Percentiles rank a stretch among this genome's conserved stretches.
Evolutionary conservation across 495 filamentous ascomycete species (phyloP).

Genomic region (Copromyces sp.): DNA sequence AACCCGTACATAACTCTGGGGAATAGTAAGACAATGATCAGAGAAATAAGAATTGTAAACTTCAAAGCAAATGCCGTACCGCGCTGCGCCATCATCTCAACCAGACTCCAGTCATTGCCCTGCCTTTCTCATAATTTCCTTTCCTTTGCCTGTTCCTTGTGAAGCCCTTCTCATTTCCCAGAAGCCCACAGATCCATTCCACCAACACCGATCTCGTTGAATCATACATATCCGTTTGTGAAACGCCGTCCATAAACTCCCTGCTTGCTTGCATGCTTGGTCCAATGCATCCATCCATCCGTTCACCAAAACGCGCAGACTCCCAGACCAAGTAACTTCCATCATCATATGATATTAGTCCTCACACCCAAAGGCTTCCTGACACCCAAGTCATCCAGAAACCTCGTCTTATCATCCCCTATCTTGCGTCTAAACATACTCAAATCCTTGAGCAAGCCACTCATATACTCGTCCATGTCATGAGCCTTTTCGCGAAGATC

Average conservation of each 20-base stretch:
- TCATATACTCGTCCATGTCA: conserved; percentile 59
- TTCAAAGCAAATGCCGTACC: neutral
- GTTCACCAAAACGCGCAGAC: neutral
- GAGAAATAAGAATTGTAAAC: neutral
- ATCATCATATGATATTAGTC: conserved; percentile 12
- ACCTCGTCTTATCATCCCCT: conserved; percentile 58
- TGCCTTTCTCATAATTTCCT: neutral
- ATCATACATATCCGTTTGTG: neutral
- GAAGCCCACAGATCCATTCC: neutral
- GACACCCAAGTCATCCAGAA: conserved; percentile 25
- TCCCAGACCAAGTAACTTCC: conserved; percentile 4
- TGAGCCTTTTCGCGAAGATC: conserved; percentile 25
- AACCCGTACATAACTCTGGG: neutral
- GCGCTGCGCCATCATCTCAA: neutral
- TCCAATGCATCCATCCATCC: neutral
- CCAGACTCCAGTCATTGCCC: neutral
- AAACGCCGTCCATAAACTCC: neutral
- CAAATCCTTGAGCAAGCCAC: conserved; percentile 65
- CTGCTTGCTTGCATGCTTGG: neutral
- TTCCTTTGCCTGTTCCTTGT: neutral
- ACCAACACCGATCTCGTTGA: neutral
- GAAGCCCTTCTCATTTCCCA: neutral
- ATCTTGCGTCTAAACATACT: conserved; percentile 76
- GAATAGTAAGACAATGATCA: neutral
- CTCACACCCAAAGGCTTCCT: conserved; percentile 20